Percentiles rank a stretch among this genome's conserved stretches.
Conservation (phyloP, 192 early-diverging fungal genomes). For the Umbelopsis ramanniana region DNA sequence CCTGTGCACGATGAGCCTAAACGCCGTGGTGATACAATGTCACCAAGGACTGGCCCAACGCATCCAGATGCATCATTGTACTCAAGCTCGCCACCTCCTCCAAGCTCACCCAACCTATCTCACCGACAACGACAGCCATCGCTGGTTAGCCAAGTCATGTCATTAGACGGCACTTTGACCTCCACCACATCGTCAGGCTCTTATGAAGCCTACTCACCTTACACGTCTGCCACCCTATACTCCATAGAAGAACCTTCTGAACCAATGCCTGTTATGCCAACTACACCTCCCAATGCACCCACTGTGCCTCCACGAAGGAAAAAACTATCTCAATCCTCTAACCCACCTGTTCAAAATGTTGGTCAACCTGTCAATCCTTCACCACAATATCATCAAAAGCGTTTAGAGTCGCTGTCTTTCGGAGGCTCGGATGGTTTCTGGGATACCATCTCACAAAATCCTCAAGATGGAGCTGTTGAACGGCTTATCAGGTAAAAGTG, state of each 20-base stretch:
- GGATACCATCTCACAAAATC: slow-evolving; percentile 42
- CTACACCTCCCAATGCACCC: background rate
- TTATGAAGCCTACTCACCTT: slow-evolving; percentile 12
- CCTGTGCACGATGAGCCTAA: slow-evolving; percentile 13
- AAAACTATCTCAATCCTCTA: slow-evolving; percentile 8
- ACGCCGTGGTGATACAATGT: slow-evolving; percentile 5
- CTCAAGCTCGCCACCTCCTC: background rate
- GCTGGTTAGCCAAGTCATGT: slow-evolving; percentile 7
- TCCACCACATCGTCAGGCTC: slow-evolving; percentile 13
- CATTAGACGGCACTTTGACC: slow-evolving; percentile 1
- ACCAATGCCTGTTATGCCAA: background rate
- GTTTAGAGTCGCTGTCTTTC: slow-evolving; percentile 35
- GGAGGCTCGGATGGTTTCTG: slow-evolving; percentile 42
- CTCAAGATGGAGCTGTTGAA: slow-evolving; percentile 33
- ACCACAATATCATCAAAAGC: slow-evolving; percentile 27
- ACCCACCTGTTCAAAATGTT: background rate
- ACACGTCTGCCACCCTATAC: slow-evolving; percentile 2
- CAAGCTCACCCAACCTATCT: background rate
- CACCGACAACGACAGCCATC: slow-evolving; percentile 14
- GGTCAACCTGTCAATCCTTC: background rate
- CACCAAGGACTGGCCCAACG: background rate
- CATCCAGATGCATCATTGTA: background rate
- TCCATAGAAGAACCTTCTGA: slow-evolving; percentile 19
- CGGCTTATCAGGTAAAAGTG: slow-evolving; percentile 41
- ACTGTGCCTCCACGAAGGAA: slow-evolving; percentile 15